phyloP scores from a whole-genome alignment of 768 basidiomycete species.

The Hypholoma fasciculare region DNA sequence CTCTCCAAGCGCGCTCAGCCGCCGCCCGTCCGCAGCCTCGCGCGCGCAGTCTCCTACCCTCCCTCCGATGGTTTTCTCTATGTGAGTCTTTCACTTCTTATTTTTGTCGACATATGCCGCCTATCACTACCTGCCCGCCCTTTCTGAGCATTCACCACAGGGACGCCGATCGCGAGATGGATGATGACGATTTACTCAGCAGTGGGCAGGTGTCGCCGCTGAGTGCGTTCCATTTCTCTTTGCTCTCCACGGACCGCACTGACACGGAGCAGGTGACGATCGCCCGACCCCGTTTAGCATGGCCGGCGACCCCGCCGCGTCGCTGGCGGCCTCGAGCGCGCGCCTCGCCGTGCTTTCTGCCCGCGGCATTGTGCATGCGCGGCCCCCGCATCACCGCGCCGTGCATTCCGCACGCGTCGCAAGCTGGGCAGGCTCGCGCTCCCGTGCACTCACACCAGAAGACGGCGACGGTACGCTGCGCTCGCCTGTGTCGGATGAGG shows the following conservation, averaged over 20 bases:
- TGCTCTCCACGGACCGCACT: neutral
- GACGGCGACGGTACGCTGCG: neutral
- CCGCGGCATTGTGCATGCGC: slow-evolving; percentile 31
- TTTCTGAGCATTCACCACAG: neutral
- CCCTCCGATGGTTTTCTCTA: slow-evolving; percentile 28
- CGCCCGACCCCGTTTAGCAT: slow-evolving; percentile 29
- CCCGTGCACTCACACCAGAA: slow-evolving; percentile 23
- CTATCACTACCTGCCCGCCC: neutral
- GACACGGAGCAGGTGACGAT: slow-evolving; percentile 25
- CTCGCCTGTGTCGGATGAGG: slow-evolving; percentile 1
- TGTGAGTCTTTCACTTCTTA: slow-evolving; percentile 15
- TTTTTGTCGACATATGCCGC: neutral
- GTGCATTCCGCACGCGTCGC: slow-evolving; percentile 41
- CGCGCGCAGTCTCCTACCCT: slow-evolving; percentile 33
- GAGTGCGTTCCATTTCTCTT: slow-evolving; percentile 39
- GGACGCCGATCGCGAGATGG: slow-evolving; percentile 25
- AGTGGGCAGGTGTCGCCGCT: slow-evolving; percentile 77
- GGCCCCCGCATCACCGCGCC: slow-evolving; percentile 33
- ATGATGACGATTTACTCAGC: slow-evolving; percentile 71
- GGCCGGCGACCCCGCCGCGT: slow-evolving; percentile 11
- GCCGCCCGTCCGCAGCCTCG: slow-evolving; percentile 11
- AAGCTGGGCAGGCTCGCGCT: slow-evolving; percentile 51
- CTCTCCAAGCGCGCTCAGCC: slow-evolving; percentile 2
- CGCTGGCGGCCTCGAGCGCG: slow-evolving; percentile 28
- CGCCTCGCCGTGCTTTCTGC: slow-evolving; percentile 13